Evolutionary conservation across 306 rosid species (phyloP).

Genomic region (Luffa acutangula): DNA sequence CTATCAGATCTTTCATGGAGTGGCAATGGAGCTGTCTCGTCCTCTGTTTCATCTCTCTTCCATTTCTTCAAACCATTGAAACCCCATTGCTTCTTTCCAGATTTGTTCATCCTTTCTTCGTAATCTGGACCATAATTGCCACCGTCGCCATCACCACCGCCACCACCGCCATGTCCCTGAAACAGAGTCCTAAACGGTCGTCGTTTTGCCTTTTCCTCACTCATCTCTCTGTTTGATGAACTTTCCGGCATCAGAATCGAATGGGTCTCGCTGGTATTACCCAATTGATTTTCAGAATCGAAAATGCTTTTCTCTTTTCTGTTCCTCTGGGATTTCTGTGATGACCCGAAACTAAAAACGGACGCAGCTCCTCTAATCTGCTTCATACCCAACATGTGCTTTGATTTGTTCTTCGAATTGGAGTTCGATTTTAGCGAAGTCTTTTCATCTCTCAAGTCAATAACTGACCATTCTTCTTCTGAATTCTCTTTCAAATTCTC

Average conservation of each 20-base stretch:
- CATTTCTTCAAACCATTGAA: constrained; percentile 72
- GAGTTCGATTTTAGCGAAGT: constrained; percentile 27
- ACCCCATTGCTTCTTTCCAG: constrained; percentile 60
- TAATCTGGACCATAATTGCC: not conserved
- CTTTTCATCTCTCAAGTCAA: constrained; percentile 73
- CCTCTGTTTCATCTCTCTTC: constrained; percentile 59
- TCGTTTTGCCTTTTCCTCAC: constrained; percentile 52
- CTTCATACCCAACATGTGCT: constrained; percentile 48
- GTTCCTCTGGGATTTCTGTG: constrained; percentile 37
- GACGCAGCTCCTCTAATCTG: constrained; percentile 78
- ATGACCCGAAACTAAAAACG: constrained; percentile 47
- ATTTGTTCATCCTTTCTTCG: constrained; percentile 29
- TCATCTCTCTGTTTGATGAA: constrained; percentile 27
- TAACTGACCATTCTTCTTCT: constrained; percentile 79
- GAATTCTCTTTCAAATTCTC: constrained; percentile 33
- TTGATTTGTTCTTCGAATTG: constrained; percentile 38
- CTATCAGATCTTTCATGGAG: constrained; percentile 51
- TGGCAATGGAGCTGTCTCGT: constrained; percentile 71
- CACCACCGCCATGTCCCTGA: constrained; percentile 34
- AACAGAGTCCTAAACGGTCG: constrained; percentile 64
- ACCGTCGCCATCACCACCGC: not conserved
- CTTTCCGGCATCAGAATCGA: constrained; percentile 58
- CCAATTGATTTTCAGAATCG: constrained; percentile 20
- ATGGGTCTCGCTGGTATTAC: constrained; percentile 19
- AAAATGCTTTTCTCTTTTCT: constrained; percentile 56